These are phyloP conservation scores for Candida ovalis DNA, from an alignment of 805 yeast species.

Conservation along the genomic window DNA sequence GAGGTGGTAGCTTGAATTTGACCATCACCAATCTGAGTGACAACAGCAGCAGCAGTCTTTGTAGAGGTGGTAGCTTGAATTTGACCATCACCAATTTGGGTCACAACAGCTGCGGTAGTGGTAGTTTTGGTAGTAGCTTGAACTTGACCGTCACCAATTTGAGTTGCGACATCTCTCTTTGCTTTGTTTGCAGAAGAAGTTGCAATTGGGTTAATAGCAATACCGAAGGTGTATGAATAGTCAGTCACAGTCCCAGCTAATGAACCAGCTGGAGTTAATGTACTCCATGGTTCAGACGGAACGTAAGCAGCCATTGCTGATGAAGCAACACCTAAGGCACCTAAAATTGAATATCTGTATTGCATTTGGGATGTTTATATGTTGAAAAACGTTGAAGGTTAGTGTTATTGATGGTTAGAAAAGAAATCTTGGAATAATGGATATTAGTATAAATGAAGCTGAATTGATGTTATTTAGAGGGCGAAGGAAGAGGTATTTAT, in stretches of 20 bases:
- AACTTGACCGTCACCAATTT: conserved; percentile 41
- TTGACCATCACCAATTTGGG: conserved; percentile 29
- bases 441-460: not conserved
- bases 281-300: conserved; percentile 66
- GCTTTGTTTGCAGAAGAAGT: conserved; percentile 20
- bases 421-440: not conserved
- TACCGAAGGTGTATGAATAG: conserved; percentile 58
- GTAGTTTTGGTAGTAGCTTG: conserved; percentile 30
- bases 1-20: conserved; percentile 39
- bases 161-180: conserved; percentile 36
- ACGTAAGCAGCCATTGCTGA: conserved; percentile 56
- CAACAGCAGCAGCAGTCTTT: conserved; percentile 21
- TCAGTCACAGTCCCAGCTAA: conserved; percentile 55
- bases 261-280: conserved; percentile 60
- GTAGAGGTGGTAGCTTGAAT: conserved; percentile 20
- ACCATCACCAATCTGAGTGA: conserved; percentile 47
- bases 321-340: conserved; percentile 42
- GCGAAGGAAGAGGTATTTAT: not conserved
- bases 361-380: conserved; percentile 31
- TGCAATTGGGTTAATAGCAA: conserved; percentile 54
- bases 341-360: conserved; percentile 36
- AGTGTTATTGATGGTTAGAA: not conserved
- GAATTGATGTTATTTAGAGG: not conserved
- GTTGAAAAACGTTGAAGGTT: not conserved
- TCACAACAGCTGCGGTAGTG: conserved; percentile 22